Percentiles rank a stretch among this genome's conserved stretches.
Evolutionary conservation across 73 alveolate genomes (phyloP).

Genomic region (Urostyla sp.): DNA sequence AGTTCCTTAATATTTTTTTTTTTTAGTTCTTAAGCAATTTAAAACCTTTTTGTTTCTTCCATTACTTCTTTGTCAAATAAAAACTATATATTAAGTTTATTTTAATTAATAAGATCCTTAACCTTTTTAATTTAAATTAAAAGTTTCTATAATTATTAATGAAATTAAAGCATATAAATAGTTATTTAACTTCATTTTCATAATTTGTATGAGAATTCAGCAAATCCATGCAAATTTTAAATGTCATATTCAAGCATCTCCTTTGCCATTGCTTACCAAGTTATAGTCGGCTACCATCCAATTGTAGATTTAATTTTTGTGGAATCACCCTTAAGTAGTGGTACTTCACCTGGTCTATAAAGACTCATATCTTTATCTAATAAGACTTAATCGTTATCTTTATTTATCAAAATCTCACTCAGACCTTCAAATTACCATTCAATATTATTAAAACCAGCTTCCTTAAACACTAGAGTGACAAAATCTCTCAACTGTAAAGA

Average conservation of each 20-base stretch:
- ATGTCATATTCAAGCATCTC: constrained; percentile 46
- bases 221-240: too few species aligned
- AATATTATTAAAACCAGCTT: constrained; percentile 51
- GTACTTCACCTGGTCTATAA: constrained; percentile 72
- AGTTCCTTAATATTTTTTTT: too few species aligned
- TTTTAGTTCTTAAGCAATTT: too few species aligned
- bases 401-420: constrained; percentile 64
- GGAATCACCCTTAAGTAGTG: constrained; percentile 68
- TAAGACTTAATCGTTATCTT: constrained; percentile 46
- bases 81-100: too few species aligned
- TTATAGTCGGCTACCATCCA: constrained; percentile 67
- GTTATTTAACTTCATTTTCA: too few species aligned
- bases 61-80: too few species aligned
- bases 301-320: constrained; percentile 53
- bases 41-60: too few species aligned
- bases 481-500: constrained; percentile 45
- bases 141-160: too few species aligned
- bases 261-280: constrained; percentile 17
- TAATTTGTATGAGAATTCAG: too few species aligned
- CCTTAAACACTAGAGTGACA: constrained; percentile 55
- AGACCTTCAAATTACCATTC: constrained; percentile 58
- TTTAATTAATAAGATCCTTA: too few species aligned
- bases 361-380: constrained; percentile 48
- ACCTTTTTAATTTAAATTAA: too few species aligned
- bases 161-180: too few species aligned